Conservation (phyloP, 1,284 basidiomycete species). For the Heliocybe sulcata region DNA sequence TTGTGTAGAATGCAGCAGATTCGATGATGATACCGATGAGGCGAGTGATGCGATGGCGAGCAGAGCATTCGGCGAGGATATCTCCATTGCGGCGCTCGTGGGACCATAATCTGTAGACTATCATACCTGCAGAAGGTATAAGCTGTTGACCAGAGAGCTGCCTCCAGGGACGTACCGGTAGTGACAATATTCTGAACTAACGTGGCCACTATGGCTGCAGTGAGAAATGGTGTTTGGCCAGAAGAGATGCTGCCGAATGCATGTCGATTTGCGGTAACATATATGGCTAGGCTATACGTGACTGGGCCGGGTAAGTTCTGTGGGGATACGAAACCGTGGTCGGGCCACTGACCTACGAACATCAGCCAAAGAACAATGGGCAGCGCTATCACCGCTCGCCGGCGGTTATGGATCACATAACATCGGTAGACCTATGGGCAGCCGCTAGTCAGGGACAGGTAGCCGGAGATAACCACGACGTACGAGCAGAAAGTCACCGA, state of each 20-base stretch:
- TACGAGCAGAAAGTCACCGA: slow-evolving; percentile 31
- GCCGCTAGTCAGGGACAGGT: neutral
- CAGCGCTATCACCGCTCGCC: slow-evolving; percentile 19
- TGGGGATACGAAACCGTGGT: neutral
- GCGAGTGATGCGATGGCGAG: slow-evolving; percentile 6
- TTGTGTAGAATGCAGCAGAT: slow-evolving; percentile 13
- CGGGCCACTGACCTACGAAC: neutral
- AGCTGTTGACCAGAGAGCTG: neutral
- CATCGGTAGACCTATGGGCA: slow-evolving; percentile 26
- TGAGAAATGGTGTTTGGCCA: slow-evolving; percentile 12
- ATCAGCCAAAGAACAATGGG: slow-evolving; percentile 23
- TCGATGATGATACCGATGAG: slow-evolving; percentile 17
- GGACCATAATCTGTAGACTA: slow-evolving; percentile 13
- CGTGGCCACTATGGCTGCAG: slow-evolving; percentile 13
- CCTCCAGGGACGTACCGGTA: slow-evolving; percentile 12
- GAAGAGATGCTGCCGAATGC: slow-evolving; percentile 7
- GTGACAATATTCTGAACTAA: slow-evolving; percentile 17
- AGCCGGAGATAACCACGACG: slow-evolving; percentile 5
- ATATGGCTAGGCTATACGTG: slow-evolving; percentile 21
- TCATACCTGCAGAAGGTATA: slow-evolving; percentile 4
- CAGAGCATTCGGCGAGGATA: neutral
- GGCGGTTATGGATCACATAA: slow-evolving; percentile 26
- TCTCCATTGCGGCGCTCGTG: slow-evolving; percentile 7
- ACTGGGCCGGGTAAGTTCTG: slow-evolving; percentile 12
- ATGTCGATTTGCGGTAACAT: slow-evolving; percentile 15